Evolutionary conservation across 2,329 filamentous ascomycete genomes (phyloP), one percentile per base, ranked within the genome.

Genomic region (Sphaerulina vaccinii): DNA sequence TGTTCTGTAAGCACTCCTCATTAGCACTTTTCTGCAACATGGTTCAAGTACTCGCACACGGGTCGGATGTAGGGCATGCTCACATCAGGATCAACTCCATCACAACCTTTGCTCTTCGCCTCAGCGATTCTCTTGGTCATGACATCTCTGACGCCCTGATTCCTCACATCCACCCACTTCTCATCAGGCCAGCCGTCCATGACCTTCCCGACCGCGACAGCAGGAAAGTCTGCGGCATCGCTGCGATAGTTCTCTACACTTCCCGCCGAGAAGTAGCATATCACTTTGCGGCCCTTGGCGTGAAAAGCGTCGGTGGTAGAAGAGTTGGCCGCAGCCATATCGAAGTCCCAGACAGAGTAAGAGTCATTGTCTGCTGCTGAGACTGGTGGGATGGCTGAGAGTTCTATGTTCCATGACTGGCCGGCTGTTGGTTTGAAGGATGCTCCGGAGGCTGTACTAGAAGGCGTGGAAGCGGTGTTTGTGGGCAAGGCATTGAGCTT

Each of bases 261-360:
- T 1, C 86, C 86, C 0, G 84, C 85, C 44, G 82, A 86, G 71
- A 89, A 89, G 70, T 90, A 89, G 73, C 86, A 90, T 52, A 89
- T 84, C 48, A 88, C 80, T 6, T 40, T 35, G 18, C 42, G 50
- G 19, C 45, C 50, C 24, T 48, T 44, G 37, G 48, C 45, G n/a
- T 56, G 50, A 33, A 58, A 56, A 22, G 51, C 32, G 2, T 45
- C 15, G 19, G 54, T 52, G 11, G 38, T 5, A 2, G 33, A 33
- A 2, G 41, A 16, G 36, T 37, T 36, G 13, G 56, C 43, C 11
- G 42, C 43, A 15, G 36, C 23, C 42, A 56, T 49, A 21, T 56
- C 56, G 13, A 54, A 54, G 43, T 58, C 56, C 50, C 51, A 58
- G 19, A 56, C 22, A 9, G 37, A 23, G 23, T 53, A 56, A 2